Conservation (phyloP, 176 grass and related monocot genomes). For the Aegilops umbellulata region DNA sequence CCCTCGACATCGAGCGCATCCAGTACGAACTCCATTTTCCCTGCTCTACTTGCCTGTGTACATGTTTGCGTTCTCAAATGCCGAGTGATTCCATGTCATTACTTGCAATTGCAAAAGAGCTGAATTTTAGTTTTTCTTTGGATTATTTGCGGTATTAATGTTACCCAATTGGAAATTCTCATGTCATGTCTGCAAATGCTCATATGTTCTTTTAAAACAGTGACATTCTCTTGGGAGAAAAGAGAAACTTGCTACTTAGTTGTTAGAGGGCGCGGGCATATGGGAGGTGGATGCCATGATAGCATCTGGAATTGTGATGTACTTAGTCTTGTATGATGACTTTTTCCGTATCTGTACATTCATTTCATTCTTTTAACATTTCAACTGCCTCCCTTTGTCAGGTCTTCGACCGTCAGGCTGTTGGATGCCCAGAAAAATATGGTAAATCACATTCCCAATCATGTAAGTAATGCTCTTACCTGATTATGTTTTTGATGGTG, state of each 20-base stretch:
- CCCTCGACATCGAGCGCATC: slow-evolving; percentile 78
- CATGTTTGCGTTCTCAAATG: not conserved
- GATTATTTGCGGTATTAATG: not conserved
- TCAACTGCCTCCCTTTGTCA: slow-evolving; percentile 27
- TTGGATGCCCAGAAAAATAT: slow-evolving; percentile 85
- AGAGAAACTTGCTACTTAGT: not conserved
- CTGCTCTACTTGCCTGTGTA: not conserved
- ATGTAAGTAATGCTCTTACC: not conserved
- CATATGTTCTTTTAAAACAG: no score
- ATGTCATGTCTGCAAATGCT: no score
- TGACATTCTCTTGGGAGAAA: not conserved
- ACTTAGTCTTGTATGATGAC: not conserved
- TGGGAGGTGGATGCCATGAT: no score
- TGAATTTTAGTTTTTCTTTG: not conserved
- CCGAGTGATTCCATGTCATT: not conserved
- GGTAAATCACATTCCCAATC: slow-evolving; percentile 46
- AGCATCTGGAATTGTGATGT: not conserved
- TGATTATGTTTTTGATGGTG: not conserved
- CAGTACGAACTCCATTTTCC: slow-evolving; percentile 34
- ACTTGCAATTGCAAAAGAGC: not conserved
- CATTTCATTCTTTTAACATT: not conserved
- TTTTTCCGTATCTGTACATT: not conserved
- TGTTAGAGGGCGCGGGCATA: no score
- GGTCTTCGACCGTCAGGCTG: slow-evolving; percentile 84
- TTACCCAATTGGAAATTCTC: not conserved